phyloP scores from a whole-genome alignment of 352 stramenopile genomes.

The Saprolegnia diclina region DNA sequence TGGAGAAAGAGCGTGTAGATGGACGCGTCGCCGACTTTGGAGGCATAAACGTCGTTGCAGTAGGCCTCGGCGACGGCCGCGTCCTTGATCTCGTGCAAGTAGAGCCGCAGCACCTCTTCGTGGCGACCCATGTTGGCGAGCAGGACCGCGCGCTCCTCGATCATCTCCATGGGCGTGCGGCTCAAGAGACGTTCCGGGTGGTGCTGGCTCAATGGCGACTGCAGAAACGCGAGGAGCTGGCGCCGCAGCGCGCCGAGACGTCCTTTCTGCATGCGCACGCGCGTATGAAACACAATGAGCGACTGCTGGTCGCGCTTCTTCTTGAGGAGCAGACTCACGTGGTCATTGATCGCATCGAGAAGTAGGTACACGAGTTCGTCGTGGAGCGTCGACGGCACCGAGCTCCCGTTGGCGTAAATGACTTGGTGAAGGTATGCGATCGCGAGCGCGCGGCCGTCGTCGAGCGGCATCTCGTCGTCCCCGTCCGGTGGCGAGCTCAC shows the following conservation, averaged over 20 bases:
- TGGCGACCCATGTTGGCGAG: constrained; percentile 70
- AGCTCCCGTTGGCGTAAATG: constrained; percentile 40
- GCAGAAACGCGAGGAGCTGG: constrained; percentile 64
- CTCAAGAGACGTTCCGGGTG: constrained; percentile 79
- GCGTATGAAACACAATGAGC: constrained; percentile 14
- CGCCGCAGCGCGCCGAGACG: constrained; percentile 49
- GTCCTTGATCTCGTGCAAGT: constrained; percentile 69
- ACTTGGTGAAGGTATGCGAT: constrained; percentile 78
- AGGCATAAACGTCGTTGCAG: constrained; percentile 75
- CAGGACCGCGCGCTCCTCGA: constrained; percentile 70
- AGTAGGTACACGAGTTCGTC: constrained; percentile 77
- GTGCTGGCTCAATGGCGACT: constrained; percentile 45
- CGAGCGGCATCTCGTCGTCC: constrained; percentile 40
- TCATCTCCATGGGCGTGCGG: constrained; percentile 63
- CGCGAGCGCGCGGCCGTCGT: constrained; percentile 53
- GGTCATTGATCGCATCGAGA: constrained; percentile 56
- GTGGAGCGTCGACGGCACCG: constrained; percentile 43
- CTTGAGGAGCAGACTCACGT: constrained; percentile 12
- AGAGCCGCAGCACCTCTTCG: constrained; percentile 75
- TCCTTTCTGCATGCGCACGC: constrained; percentile 50
- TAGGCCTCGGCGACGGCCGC: constrained; percentile 65
- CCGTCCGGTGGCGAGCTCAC: not conserved
- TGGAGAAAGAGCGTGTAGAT: constrained; percentile 77
- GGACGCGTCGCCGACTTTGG: constrained; percentile 61
- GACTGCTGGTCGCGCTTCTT: constrained; percentile 12